Conservation (phyloP, 2,329 filamentous ascomycete genomes). For the Colletotrichum plurivorum region DNA sequence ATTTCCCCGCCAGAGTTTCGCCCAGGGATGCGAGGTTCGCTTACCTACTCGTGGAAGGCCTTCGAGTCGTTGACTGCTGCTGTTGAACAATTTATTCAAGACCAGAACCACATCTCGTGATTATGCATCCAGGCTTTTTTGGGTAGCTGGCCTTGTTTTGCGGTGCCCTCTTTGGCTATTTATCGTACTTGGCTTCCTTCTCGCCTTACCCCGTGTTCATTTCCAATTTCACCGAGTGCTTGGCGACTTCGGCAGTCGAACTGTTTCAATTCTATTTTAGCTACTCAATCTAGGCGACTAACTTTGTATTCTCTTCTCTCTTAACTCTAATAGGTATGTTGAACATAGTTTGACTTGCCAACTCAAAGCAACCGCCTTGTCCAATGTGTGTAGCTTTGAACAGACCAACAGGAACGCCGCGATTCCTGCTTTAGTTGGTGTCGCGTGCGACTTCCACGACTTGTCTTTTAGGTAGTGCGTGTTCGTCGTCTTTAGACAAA, state of each 20-base stretch:
- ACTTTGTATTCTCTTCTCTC: too few relatives aligned
- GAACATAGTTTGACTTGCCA: too few relatives aligned
- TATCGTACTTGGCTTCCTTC: not conserved
- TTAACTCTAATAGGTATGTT: too few relatives aligned
- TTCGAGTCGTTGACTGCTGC: not conserved
- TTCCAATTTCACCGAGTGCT: not conserved
- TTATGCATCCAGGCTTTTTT: not conserved
- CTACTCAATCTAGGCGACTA: not conserved
- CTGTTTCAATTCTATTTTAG: conserved; percentile 10
- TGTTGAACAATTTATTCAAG: conserved; percentile 10
- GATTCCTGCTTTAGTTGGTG: too few relatives aligned
- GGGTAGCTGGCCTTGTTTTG: not conserved
- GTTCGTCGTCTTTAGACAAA: too few relatives aligned
- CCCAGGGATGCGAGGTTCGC: conserved; percentile 15
- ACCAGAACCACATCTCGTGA: not conserved
- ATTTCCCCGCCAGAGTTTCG: not conserved
- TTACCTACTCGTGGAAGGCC: not conserved
- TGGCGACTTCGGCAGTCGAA: conserved; percentile 12
- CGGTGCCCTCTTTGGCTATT: not conserved
- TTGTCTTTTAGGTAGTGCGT: too few relatives aligned
- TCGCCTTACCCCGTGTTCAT: not conserved
- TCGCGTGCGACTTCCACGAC: too few relatives aligned
- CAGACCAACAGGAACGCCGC: too few relatives aligned
- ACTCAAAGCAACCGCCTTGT: too few relatives aligned
- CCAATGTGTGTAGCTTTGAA: too few relatives aligned